Conservation (phyloP, 1,284 basidiomycete species). For the Coniophora puteana region DNA sequence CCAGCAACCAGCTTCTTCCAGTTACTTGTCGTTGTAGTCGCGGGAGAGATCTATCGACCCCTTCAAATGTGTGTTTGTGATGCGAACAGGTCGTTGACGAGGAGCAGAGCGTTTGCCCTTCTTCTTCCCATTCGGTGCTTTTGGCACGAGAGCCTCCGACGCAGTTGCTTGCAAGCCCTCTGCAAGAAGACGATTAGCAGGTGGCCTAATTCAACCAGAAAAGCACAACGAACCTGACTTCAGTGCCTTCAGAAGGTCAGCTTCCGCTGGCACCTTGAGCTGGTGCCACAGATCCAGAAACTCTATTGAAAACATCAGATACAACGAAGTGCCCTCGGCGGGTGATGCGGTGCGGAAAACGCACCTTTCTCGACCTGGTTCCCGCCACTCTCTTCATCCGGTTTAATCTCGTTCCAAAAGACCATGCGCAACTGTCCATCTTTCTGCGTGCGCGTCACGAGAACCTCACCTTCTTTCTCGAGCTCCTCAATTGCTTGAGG, state of each 20-base stretch:
- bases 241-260: constrained; percentile 74
- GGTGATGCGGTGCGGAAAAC: constrained; percentile 14
- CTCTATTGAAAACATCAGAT: constrained; percentile 44
- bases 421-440: constrained; percentile 86
- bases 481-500: constrained; percentile 79
- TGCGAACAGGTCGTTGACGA: constrained; percentile 71
- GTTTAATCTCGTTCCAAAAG: constrained; percentile 88
- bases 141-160: constrained; percentile 50
- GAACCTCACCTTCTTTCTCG: constrained; percentile 82
- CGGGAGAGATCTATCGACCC: constrained; percentile 80
- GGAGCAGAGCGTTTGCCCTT: constrained; percentile 78
- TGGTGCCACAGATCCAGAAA: constrained; percentile 85
- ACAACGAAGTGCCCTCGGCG: background rate
- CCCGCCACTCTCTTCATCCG: constrained; percentile 65
- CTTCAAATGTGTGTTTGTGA: constrained; percentile 86
- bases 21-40: constrained; percentile 63
- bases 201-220: constrained; percentile 8
- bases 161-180: constrained; percentile 78
- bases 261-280: constrained; percentile 80
- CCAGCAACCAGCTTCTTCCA: too few relatives aligned
- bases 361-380: constrained; percentile 77
- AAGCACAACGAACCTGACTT: constrained; percentile 49
- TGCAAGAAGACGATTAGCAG: constrained; percentile 21
- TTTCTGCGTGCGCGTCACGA: constrained; percentile 80
- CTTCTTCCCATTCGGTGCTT: constrained; percentile 49